Conservation (phyloP, 257 asterid species). For the Solanum piurae region DNA sequence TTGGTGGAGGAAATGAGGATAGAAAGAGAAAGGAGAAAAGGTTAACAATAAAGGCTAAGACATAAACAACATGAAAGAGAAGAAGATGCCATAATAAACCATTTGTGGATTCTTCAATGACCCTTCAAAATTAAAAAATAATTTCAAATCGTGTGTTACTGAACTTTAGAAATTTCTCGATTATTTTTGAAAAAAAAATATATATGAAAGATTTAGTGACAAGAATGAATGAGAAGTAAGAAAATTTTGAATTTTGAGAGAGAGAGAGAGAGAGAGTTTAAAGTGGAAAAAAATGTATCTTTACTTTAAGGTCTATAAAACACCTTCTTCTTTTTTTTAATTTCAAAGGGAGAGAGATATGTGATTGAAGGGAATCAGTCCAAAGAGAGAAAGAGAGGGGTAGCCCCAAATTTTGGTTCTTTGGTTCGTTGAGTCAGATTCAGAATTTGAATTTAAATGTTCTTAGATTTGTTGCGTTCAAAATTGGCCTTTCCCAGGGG, state of each 20-base stretch:
- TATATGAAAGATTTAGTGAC: not conserved
- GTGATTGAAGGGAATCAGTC: conserved; percentile 9
- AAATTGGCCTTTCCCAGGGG: not conserved
- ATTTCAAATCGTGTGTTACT: not conserved
- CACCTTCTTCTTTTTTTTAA: not conserved
- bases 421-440: not conserved
- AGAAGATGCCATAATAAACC: conserved; percentile 3
- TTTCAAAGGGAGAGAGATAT: not conserved
- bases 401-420: not conserved
- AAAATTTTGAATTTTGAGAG: not conserved
- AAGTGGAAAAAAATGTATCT: not conserved
- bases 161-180: not conserved
- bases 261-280: not conserved
- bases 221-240: not conserved
- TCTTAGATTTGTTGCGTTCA: not conserved
- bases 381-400: conserved; percentile 6
- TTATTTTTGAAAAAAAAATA: not conserved
- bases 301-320: not conserved
- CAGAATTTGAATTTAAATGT: not conserved
- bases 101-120: conserved; percentile 15
- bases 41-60: conserved; percentile 14
- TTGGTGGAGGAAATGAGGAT: not conserved
- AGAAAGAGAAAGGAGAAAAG: not conserved
- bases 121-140: not conserved
- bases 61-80: conserved; percentile 15